phyloP scores from a whole-genome alignment of 768 basidiomycete genomes.

The Boletellus emodensis region DNA sequence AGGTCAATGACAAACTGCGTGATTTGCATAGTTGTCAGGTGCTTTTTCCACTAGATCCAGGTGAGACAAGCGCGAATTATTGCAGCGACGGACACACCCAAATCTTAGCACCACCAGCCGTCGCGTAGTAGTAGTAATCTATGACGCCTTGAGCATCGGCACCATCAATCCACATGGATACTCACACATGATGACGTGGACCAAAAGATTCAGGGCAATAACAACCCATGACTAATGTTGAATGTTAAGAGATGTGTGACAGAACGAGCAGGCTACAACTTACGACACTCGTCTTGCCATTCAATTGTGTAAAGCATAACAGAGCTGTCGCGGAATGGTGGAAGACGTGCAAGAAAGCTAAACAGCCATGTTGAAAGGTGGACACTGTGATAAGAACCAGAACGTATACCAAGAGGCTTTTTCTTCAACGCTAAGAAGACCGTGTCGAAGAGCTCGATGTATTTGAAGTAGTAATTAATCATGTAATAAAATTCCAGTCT shows the following conservation, averaged over 20 bases:
- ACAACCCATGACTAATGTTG: constrained; percentile 87
- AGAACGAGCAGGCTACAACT: constrained; percentile 28
- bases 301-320: constrained; percentile 90
- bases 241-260: constrained; percentile 2
- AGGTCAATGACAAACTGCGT: constrained; percentile 93
- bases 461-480: constrained; percentile 99
- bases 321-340: constrained; percentile 98
- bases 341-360: constrained; percentile 97
- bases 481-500: constrained; percentile 95
- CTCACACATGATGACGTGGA: constrained; percentile 98
- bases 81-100: constrained; percentile 60
- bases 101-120: constrained; percentile 93
- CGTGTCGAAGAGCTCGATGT: constrained; percentile 93
- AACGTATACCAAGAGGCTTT: constrained; percentile 82
- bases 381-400: not conserved
- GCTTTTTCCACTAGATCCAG: constrained; percentile 87
- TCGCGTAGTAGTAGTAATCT: constrained; percentile 99
- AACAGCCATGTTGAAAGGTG: constrained; percentile 2
- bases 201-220: constrained; percentile 83
- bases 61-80: constrained; percentile 1
- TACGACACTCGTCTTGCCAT: constrained; percentile 92
- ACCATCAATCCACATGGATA: constrained; percentile 9
- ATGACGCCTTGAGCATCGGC: constrained; percentile 1
- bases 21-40: constrained; percentile 96
- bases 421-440: constrained; percentile 98